Conservation (phyloP, 768 basidiomycete species). For the Boletus sensibilis region DNA sequence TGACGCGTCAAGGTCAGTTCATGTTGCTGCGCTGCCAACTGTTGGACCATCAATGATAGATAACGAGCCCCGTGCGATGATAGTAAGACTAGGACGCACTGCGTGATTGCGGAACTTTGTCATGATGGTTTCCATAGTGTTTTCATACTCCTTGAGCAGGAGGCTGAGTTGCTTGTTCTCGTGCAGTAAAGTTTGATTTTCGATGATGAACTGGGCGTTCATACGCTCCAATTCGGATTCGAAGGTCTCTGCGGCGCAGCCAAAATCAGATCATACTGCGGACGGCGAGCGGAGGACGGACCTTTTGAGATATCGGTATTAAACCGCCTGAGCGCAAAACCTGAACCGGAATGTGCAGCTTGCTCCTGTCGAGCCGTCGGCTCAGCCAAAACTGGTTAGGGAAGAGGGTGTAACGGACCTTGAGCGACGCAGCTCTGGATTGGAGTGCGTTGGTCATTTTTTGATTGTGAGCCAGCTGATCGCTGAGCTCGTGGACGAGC, state of each 20-base stretch:
- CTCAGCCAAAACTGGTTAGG: constrained; percentile 10
- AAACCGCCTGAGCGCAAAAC: constrained; percentile 77
- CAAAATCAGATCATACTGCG: constrained; percentile 14
- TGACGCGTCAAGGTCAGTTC: constrained; percentile 84
- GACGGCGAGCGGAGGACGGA: constrained; percentile 27
- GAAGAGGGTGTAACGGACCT: constrained; percentile 46
- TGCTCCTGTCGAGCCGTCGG: constrained; percentile 52
- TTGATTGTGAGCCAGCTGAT: constrained; percentile 81
- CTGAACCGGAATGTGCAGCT: constrained; percentile 66
- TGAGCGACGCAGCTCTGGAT: constrained; percentile 65
- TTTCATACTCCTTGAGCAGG: constrained; percentile 92
- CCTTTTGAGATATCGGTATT: constrained; percentile 88
- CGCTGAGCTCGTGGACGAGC: constrained; percentile 76
- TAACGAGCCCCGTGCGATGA: background rate
- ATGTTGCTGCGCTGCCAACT: constrained; percentile 92
- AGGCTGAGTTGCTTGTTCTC: constrained; percentile 93
- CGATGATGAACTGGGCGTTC: constrained; percentile 87
- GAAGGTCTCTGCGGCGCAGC: constrained; percentile 66
- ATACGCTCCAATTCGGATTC: constrained; percentile 88
- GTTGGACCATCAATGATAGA: constrained; percentile 11
- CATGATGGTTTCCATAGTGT: constrained; percentile 96
- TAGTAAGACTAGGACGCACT: constrained; percentile 46
- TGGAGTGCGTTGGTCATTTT: constrained; percentile 69
- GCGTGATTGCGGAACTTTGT: constrained; percentile 90
- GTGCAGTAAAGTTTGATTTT: constrained; percentile 88